A percentile compares a stretch with the other conserved stretches of the same genome.
Conservation (phyloP, 2,329 filamentous ascomycete genomes). For the Immersiporthe knoxdaviesiana region DNA sequence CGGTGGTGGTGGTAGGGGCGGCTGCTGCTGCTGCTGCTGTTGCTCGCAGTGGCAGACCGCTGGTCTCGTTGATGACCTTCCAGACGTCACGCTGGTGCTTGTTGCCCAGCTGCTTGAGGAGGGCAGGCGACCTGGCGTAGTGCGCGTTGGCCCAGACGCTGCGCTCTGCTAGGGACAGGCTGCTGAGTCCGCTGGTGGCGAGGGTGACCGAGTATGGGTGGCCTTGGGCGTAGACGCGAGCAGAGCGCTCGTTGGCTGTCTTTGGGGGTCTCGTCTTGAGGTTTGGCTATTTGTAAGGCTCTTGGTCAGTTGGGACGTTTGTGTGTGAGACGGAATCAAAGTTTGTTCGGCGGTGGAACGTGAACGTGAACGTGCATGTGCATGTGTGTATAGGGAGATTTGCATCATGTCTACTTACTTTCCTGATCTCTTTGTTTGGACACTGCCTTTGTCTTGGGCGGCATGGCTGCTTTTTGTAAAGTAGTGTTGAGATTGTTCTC, state of each 20-base stretch:
- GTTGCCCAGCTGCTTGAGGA: slow-evolving; percentile 39
- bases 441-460: slow-evolving; percentile 30
- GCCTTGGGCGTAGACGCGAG: slow-evolving; percentile 52
- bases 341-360: background rate
- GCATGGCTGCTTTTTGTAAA: slow-evolving; percentile 28
- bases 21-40: slow-evolving; percentile 36
- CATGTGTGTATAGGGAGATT: background rate
- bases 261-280: slow-evolving; percentile 42
- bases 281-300: slow-evolving; percentile 32
- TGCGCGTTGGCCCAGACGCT: slow-evolving; percentile 53
- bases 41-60: slow-evolving; percentile 50
- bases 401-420: slow-evolving; percentile 16
- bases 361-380: background rate
- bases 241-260: slow-evolving; percentile 54
- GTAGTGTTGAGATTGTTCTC: background rate
- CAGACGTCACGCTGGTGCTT: slow-evolving; percentile 62
- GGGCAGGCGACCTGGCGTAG: slow-evolving; percentile 47
- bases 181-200: slow-evolving; percentile 49
- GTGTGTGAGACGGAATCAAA: background rate
- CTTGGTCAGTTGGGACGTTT: slow-evolving; percentile 6
- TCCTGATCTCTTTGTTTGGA: slow-evolving; percentile 30
- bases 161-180: slow-evolving; percentile 52
- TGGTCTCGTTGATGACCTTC: slow-evolving; percentile 58
- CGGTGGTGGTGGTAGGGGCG: too few relatives aligned
- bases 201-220: slow-evolving; percentile 53